These are phyloP conservation scores for Rubus parviflorus DNA, from an alignment of 306 rosid genomes.

Conservation along the genomic window DNA sequence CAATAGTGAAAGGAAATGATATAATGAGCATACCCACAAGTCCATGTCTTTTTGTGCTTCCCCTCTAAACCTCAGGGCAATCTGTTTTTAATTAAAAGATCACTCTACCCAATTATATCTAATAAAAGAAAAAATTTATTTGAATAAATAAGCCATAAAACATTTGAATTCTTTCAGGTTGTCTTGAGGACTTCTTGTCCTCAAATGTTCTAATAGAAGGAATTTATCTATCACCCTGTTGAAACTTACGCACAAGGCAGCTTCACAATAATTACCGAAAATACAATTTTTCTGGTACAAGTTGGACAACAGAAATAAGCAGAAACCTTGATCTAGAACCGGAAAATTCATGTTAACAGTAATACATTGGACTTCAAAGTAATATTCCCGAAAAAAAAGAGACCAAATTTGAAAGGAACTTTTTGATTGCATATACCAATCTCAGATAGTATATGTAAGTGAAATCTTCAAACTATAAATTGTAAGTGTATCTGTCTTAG, in stretches of 20 bases:
- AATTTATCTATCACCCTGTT: not conserved
- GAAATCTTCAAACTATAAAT: not conserved
- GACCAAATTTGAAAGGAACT: not conserved
- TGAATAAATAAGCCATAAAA: no score
- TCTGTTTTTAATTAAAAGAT: not conserved
- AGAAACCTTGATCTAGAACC: not conserved
- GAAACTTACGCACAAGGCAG: not conserved
- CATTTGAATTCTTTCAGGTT: no score
- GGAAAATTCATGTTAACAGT: not conserved
- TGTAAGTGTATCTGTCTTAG: not conserved
- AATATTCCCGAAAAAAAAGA: not conserved
- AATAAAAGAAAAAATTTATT: not conserved
- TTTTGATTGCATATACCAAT: not conserved
- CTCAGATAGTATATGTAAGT: no score
- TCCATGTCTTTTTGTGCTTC: not conserved
- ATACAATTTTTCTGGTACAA: not conserved
- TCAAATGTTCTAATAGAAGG: not conserved
- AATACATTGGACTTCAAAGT: not conserved
- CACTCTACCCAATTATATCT: not conserved
- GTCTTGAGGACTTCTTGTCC: no score
- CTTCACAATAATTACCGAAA: not conserved
- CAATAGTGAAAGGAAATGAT: not conserved
- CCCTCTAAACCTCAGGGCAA: not conserved
- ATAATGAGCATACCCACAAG: not conserved
- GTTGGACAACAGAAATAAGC: not conserved